Evolutionary conservation across 2,329 filamentous ascomycete species (phyloP).

Genomic region (Neurospora crassa): DNA sequence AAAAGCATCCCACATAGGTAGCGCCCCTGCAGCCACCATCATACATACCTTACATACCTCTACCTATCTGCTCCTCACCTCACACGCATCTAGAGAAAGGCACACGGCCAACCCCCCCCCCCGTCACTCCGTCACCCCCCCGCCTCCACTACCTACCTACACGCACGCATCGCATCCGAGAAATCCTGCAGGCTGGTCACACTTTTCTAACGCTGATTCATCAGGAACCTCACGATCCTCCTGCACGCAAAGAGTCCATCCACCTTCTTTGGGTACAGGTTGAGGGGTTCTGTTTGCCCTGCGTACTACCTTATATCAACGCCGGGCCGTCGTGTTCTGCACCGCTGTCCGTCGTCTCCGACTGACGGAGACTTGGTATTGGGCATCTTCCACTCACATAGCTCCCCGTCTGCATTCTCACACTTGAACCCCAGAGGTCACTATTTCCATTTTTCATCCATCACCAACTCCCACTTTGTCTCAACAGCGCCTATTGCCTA

Average conservation of each 20-base stretch:
- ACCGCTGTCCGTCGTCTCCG: background rate
- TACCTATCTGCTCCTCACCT: slow-evolving; percentile 2
- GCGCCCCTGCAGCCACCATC: background rate
- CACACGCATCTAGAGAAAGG: slow-evolving; percentile 1
- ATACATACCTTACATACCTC: background rate
- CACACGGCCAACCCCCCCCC: slow-evolving; percentile 8
- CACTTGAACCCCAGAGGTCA: background rate
- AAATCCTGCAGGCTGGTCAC: slow-evolving; percentile 22
- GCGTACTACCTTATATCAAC: slow-evolving; percentile 4
- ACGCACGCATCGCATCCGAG: slow-evolving; percentile 15
- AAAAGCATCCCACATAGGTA: slow-evolving; percentile 6
- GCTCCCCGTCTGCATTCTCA: background rate
- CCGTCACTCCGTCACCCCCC: slow-evolving; percentile 12
- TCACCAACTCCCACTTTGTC: background rate
- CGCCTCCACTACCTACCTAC: background rate
- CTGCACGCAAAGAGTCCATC: background rate
- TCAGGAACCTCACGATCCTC: slow-evolving; percentile 8
- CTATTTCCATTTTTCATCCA: background rate
- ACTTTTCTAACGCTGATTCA: slow-evolving; percentile 16
- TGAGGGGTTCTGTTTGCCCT: background rate
- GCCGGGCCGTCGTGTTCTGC: slow-evolving; percentile 1
- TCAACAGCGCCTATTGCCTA: background rate
- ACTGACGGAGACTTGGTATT: background rate
- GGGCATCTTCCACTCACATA: slow-evolving; percentile 1
- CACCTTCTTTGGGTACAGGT: background rate